These are phyloP conservation scores for Lentinula novae-zelandiae DNA, from an alignment of 1,284 basidiomycete species.

Conservation along the genomic window DNA sequence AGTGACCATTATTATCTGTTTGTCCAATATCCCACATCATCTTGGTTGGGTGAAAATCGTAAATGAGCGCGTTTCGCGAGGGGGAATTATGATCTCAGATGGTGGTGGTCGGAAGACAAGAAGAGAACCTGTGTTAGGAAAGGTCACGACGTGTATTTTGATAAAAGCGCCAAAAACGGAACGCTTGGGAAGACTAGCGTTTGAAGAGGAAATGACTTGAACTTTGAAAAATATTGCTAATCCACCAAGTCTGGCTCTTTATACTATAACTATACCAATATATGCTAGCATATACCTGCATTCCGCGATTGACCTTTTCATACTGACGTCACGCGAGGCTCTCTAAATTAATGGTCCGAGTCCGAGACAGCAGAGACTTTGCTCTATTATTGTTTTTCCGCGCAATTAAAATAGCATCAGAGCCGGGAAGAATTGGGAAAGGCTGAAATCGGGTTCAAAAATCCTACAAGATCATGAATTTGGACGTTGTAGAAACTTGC, in stretches of 20 bases:
- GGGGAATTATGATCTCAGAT: not conserved
- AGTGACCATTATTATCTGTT: conserved; percentile 15
- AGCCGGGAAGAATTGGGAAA: not conserved
- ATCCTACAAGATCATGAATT: too few species aligned
- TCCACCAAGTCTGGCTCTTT: not conserved
- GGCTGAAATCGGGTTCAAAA: too few species aligned
- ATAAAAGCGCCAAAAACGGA: conserved; percentile 1
- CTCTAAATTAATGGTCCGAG: too few species aligned
- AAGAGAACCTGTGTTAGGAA: not conserved
- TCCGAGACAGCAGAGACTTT: too few species aligned
- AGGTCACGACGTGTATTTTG: not conserved
- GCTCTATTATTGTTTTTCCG: too few species aligned
- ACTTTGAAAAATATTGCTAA: not conserved
- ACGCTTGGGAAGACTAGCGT: conserved; percentile 1
- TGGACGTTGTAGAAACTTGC: too few species aligned
- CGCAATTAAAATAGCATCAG: too few species aligned
- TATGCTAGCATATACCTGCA: too few species aligned
- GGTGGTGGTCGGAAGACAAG: not conserved
- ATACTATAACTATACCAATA: too few species aligned
- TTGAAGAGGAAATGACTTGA: not conserved
- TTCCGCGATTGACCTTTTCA: too few species aligned
- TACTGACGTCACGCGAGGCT: too few species aligned
- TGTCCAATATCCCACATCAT: conserved; percentile 35
- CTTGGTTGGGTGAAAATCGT: conserved; percentile 13
- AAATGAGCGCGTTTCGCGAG: not conserved